phyloP scores from a whole-genome alignment of 306 rosid genomes.

The Bauhinia variegata region DNA sequence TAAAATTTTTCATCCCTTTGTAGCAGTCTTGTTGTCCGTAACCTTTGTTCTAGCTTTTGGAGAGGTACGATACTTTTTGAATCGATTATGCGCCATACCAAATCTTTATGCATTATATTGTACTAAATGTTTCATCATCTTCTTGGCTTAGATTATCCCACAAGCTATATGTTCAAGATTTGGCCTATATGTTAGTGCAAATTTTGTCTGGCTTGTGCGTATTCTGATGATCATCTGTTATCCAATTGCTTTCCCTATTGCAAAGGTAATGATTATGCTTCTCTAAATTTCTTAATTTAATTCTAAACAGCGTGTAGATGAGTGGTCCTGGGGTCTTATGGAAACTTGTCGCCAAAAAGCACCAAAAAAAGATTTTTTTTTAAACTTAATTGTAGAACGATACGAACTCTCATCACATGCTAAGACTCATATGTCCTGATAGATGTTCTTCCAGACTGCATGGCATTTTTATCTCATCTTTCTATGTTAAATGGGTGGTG shows the following conservation, averaged over 20 bases:
- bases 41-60: slow-evolving; percentile 87
- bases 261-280: slow-evolving; percentile 57
- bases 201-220: slow-evolving; percentile 79
- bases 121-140: slow-evolving; percentile 33
- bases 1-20: slow-evolving; percentile 75
- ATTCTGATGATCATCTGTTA: slow-evolving; percentile 73
- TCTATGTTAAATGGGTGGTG: slow-evolving; percentile 5
- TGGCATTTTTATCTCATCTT: slow-evolving; percentile 8
- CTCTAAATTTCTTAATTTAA: background rate
- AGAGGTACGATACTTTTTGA: slow-evolving; percentile 55
- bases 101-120: slow-evolving; percentile 14
- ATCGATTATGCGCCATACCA: slow-evolving; percentile 18
- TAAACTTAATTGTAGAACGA: slow-evolving; percentile 5
- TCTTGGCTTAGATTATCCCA: slow-evolving; percentile 70
- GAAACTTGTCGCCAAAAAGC: too few species aligned
- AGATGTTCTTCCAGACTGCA: background rate
- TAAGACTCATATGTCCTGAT: slow-evolving; percentile 4
- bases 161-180: slow-evolving; percentile 91
- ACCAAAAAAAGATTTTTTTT: too few species aligned
- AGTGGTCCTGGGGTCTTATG: too few species aligned
- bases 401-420: background rate
- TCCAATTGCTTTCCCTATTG: slow-evolving; percentile 85
- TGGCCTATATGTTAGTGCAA: slow-evolving; percentile 79
- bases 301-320: too few species aligned
- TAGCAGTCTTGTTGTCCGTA: slow-evolving; percentile 80